Evolutionary conservation across 805 yeast species (phyloP).

Genomic region (Metschnikowia continentalis): DNA sequence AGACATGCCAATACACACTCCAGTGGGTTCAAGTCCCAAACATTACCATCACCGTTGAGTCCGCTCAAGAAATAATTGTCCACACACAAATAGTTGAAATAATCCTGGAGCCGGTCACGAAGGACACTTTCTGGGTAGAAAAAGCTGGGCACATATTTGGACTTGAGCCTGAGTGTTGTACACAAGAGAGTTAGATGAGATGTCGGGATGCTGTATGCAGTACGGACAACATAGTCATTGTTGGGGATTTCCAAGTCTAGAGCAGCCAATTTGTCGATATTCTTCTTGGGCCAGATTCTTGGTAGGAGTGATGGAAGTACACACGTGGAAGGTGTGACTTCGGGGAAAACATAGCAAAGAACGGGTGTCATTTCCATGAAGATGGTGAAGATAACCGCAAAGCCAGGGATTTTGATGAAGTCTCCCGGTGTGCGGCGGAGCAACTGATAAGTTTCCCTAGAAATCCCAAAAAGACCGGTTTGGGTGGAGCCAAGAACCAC

Average conservation of each 20-base stretch:
- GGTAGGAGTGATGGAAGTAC: constrained; percentile 45
- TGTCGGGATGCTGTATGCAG: constrained; percentile 45
- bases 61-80: constrained; percentile 49
- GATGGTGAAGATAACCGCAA: constrained; percentile 42
- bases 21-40: constrained; percentile 43
- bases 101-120: constrained; percentile 32
- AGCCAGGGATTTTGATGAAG: constrained; percentile 49
- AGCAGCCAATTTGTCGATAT: constrained; percentile 3
- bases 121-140: constrained; percentile 37
- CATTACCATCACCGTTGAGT: constrained; percentile 33
- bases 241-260: constrained; percentile 2
- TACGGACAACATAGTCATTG: constrained; percentile 31
- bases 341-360: constrained; percentile 50
- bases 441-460: constrained; percentile 48
- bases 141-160: constrained; percentile 37
- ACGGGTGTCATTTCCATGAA: constrained; percentile 55
- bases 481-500: constrained; percentile 16
- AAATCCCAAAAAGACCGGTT: constrained; percentile 30
- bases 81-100: constrained; percentile 44
- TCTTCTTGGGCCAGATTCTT: constrained; percentile 26
- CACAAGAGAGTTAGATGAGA: constrained; percentile 36
- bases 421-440: constrained; percentile 50
- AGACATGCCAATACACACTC: constrained; percentile 54
- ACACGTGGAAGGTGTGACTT: constrained; percentile 56
- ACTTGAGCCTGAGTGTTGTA: constrained; percentile 33